Conservation (phyloP, 208 protist species). For the Borovskyia barvae region DNA sequence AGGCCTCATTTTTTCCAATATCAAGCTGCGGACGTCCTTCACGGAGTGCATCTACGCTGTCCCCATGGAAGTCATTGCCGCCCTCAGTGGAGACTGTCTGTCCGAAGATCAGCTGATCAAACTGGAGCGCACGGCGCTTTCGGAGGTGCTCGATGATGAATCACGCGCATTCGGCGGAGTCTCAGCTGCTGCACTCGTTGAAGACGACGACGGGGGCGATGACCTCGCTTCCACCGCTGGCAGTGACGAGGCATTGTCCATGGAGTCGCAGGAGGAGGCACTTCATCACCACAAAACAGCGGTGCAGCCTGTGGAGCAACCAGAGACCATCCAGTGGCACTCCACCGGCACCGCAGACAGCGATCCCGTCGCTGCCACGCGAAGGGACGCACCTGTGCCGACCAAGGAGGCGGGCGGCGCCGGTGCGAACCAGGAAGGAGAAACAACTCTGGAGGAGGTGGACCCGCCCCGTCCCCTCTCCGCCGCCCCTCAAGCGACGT, state of each 20-base stretch:
- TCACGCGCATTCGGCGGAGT: no score
- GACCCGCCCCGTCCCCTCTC: no score
- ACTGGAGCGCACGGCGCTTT: constrained; percentile 85
- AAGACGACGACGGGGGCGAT: constrained; percentile 5
- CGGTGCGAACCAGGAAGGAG: no score
- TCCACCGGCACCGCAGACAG: neutral
- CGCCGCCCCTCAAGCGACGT: no score
- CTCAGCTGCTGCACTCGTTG: no score
- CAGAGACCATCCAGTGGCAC: constrained; percentile 2
- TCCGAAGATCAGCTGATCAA: constrained; percentile 90
- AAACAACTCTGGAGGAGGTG: no score
- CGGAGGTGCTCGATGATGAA: constrained; percentile 66
- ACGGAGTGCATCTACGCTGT: constrained; percentile 69
- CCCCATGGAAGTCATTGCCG: constrained; percentile 73
- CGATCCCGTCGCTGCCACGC: no score
- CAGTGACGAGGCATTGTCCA: constrained; percentile 6
- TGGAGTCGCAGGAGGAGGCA: constrained; percentile 17
- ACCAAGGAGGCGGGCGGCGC: no score
- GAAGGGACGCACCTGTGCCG: no score
- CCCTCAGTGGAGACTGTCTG: constrained; percentile 69
- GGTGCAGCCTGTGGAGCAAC: neutral
- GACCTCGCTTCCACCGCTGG: constrained; percentile 2
- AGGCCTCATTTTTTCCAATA: constrained; percentile 62
- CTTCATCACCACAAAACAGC: constrained; percentile 16
- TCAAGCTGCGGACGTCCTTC: constrained; percentile 50